Evolutionary conservation across 202 grass and related monocot species (phyloP).

Genomic region (Zoysia matrella): DNA sequence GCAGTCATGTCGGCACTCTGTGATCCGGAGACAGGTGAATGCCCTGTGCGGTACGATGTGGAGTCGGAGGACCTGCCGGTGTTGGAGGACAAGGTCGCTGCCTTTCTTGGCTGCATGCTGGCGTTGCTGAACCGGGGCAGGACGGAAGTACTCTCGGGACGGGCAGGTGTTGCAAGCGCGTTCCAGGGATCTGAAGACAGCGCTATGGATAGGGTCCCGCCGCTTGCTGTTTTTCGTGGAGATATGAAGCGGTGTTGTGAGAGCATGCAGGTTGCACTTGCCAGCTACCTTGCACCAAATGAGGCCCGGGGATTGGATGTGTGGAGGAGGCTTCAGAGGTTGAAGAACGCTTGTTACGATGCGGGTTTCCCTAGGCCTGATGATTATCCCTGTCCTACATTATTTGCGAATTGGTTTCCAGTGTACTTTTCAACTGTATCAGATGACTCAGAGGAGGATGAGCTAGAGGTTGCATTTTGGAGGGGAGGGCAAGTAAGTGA

Average conservation of each 20-base stretch:
- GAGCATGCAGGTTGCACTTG: conserved; percentile 85
- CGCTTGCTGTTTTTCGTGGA: conserved; percentile 79
- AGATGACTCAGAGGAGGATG: conserved; percentile 62
- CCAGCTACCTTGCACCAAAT: conserved; percentile 57
- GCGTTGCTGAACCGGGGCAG: conserved; percentile 73
- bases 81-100: conserved; percentile 89
- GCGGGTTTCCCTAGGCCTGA: conserved; percentile 82
- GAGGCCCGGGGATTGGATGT: conserved; percentile 59
- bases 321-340: conserved; percentile 82
- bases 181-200: conserved; percentile 56
- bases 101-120: conserved; percentile 86
- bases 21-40: conserved; percentile 91
- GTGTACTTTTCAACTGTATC: conserved; percentile 61
- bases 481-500: conserved; percentile 89
- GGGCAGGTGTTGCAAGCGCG: conserved; percentile 44
- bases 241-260: conserved; percentile 97
- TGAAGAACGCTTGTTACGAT: conserved; percentile 91
- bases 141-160: conserved; percentile 80
- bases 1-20: conserved; percentile 87
- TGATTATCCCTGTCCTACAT: conserved; percentile 77
- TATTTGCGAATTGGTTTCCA: conserved; percentile 92
- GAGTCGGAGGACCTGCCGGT: conserved; percentile 71
- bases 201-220: conserved; percentile 71
- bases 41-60: conserved; percentile 66
- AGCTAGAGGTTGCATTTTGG: conserved; percentile 90